These are phyloP conservation scores for Talaromyces trachyspermus DNA, from an alignment of 495 filamentous ascomycete species.

Conservation along the genomic window DNA sequence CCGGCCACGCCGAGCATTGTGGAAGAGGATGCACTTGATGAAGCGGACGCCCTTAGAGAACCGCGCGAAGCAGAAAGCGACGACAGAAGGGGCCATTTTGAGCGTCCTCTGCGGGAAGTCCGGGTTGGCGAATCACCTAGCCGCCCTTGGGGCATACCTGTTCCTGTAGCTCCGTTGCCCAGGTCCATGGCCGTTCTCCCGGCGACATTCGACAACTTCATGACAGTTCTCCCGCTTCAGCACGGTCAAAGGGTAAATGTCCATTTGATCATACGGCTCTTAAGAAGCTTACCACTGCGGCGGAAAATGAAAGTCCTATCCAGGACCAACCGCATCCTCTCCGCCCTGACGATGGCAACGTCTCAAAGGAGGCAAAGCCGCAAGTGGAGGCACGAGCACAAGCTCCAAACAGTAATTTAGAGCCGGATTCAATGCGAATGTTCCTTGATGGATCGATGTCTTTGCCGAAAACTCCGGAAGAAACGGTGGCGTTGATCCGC, in stretches of 20 bases:
- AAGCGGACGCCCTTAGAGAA: constrained; percentile 34
- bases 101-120: constrained; percentile 73
- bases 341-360: too few species aligned
- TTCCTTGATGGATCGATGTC: constrained; percentile 79
- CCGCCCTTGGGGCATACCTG: constrained; percentile 81
- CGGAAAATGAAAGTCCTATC: constrained; percentile 5
- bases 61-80: constrained; percentile 27
- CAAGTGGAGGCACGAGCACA: not conserved
- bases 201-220: constrained; percentile 8
- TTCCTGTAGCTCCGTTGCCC: too few species aligned
- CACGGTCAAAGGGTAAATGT: constrained; percentile 32
- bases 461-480: constrained; percentile 86
- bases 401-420: not conserved
- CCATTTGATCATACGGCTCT: constrained; percentile 37
- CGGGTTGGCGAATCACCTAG: constrained; percentile 84
- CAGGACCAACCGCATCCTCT: too few species aligned
- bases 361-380: not conserved
- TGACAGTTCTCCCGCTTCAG: constrained; percentile 12
- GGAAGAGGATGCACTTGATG: constrained; percentile 35
- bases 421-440: constrained; percentile 54
- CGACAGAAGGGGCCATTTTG: constrained; percentile 55
- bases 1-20: constrained; percentile 17
- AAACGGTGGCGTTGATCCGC: constrained; percentile 65
- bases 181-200: too few species aligned
- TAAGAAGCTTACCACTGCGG: constrained; percentile 15